A percentile compares a stretch with the other conserved stretches of the same genome.
These are phyloP conservation scores for Colletotrichum lupini DNA, from an alignment of 2,329 filamentous ascomycete species.

Conservation along the genomic window DNA sequence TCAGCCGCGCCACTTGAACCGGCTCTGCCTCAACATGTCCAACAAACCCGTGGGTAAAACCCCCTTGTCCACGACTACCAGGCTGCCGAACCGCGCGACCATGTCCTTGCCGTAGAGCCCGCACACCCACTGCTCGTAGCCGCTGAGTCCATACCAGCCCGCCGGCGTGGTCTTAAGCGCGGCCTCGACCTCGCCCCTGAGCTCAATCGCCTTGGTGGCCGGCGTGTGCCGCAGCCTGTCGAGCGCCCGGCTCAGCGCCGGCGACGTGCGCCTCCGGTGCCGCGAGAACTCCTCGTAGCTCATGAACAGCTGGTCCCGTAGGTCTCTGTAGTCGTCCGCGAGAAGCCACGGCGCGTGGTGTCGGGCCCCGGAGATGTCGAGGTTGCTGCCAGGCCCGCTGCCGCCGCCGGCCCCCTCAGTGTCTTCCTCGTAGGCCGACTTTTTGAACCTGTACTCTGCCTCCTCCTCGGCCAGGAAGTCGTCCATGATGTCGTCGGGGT, in stretches of 20 bases:
- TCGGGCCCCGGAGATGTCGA: not conserved
- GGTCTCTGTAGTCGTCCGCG: conserved; percentile 31
- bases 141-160: conserved; percentile 26
- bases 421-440: conserved; percentile 44
- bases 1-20: conserved; percentile 51
- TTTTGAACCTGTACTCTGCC: conserved; percentile 46
- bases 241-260: conserved; percentile 42
- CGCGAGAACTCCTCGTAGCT: conserved; percentile 50
- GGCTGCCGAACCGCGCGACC: conserved; percentile 51
- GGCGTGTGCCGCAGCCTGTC: conserved; percentile 43
- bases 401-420: conserved; percentile 24
- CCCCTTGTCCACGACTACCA: conserved; percentile 51
- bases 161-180: conserved; percentile 36
- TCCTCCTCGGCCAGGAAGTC: conserved; percentile 45
- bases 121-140: conserved; percentile 52
- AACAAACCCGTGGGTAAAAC: conserved; percentile 54
- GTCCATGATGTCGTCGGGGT: conserved; percentile 40
- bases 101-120: conserved; percentile 52
- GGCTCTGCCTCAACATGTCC: conserved; percentile 48
- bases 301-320: conserved; percentile 46
- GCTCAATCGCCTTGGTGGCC: conserved; percentile 40
- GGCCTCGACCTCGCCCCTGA: conserved; percentile 36
- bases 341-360: conserved; percentile 3
- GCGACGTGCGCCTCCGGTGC: conserved; percentile 47
- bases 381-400: not conserved